Percentiles rank a stretch among this genome's conserved stretches.
These are phyloP conservation scores for Colletotrichum acutatum DNA, from an alignment of 2,329 filamentous ascomycete genomes.

Conservation along the genomic window DNA sequence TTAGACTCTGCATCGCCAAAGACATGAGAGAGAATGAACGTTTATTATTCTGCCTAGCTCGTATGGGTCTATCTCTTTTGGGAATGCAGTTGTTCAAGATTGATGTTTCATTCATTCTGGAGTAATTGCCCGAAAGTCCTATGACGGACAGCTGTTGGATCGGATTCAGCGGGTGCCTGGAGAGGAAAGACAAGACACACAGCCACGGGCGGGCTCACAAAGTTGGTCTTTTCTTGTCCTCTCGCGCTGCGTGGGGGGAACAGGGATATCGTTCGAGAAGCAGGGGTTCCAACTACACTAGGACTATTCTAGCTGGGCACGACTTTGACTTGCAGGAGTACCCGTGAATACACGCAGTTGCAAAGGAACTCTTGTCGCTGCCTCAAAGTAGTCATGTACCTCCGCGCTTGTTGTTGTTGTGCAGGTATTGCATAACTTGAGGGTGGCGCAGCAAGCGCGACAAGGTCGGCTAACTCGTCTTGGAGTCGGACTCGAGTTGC, in stretches of 20 bases:
- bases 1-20: background rate
- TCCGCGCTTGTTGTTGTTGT: background rate
- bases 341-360: background rate
- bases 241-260: background rate
- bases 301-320: background rate
- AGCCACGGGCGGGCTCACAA: background rate
- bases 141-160: too few species aligned
- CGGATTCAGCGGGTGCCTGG: background rate
- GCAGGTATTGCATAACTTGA: background rate
- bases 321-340: background rate
- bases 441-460: slow-evolving; percentile 3
- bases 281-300: background rate
- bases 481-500: slow-evolving; percentile 2
- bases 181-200: background rate
- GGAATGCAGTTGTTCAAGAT: background rate
- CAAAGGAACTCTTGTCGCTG: background rate
- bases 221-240: background rate
- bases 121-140: background rate
- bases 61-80: background rate
- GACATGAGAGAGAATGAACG: background rate
- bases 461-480: background rate
- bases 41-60: background rate
- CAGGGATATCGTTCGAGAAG: background rate
- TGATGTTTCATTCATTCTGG: background rate
- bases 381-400: background rate